Conservation (phyloP, 441 rosid genomes). For the Gossypium aridum region DNA sequence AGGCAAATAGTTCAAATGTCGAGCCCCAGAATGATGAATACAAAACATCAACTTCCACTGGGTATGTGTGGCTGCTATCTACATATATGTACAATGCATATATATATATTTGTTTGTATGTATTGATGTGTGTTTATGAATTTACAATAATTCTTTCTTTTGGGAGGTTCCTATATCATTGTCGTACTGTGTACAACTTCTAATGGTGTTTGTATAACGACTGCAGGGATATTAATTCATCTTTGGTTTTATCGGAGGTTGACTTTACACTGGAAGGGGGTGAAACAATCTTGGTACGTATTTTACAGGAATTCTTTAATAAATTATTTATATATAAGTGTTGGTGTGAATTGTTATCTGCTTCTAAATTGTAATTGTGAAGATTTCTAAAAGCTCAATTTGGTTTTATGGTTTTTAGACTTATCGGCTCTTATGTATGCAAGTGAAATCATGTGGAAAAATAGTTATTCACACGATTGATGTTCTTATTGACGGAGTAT, state of each 20-base stretch:
- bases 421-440: background rate
- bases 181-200: background rate
- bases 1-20: constrained; percentile 38
- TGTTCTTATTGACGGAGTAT: background rate
- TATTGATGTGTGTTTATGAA: background rate
- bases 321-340: background rate
- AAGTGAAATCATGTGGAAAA: background rate
- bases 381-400: constrained; percentile 2
- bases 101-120: background rate
- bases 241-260: constrained; percentile 65
- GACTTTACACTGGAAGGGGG: constrained; percentile 58
- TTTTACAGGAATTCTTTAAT: constrained; percentile 13
- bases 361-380: background rate
- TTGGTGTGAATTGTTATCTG: background rate
- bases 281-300: constrained; percentile 64
- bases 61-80: constrained; percentile 20
- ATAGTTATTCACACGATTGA: background rate
- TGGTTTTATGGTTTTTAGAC: background rate
- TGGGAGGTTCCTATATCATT: background rate
- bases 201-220: constrained; percentile 16
- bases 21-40: constrained; percentile 38
- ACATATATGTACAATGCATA: background rate
- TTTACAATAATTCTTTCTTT: background rate
- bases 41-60: constrained; percentile 27
- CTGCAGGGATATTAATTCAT: constrained; percentile 46